Base-by-base conservation (phyloP, 345 rosid species). In the Citrus trifoliata region DNA sequence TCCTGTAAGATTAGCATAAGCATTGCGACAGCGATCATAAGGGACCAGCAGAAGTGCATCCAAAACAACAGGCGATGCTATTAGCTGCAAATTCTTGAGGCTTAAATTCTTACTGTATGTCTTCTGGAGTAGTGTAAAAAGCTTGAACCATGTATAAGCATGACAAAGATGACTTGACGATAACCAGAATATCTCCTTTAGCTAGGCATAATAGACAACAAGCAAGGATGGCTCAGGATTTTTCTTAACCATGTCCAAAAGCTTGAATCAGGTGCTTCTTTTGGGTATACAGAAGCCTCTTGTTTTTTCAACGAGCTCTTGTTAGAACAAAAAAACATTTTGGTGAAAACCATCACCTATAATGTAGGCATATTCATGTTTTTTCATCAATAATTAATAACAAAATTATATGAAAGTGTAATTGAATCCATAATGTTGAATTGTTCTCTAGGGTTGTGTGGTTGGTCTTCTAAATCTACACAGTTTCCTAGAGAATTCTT, bases 121-220 rank as follows among this genome's bases (percentile, higher is more conserved):
- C 75, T 97, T 97, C 87, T 97, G 99, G 76, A 97, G 98, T 16
- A 46, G 51, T 46, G 87, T 85, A 78, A 94, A 97, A 53, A 97
- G 95, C 90, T 94, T 97, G 71, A 92, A 84, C 99, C 99, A 97
- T 10, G 98, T 97, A 82, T 94, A 97, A 30, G 95, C 97, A 90
- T 93, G 97, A 76, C 90, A 94, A 51, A 97, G 95, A 89, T 90
- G 89, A 85, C 98, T 94, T 68, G 93, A 89, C 7, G 98, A 94
- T 75, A 94, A 85, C 98, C 98, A 93, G 80, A 97, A 93, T 60
- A 93, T 91, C 81, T 94, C 99, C 93, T 12, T 46, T 46, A 46
- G 51, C 51, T 46, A 1, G 51, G 18, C 16, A 13, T 12, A 13
- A 12, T 3, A 97, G 74, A 97, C 92, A 76, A 94, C 96, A 95